phyloP scores from a whole-genome alignment of 1,139 yeast genomes.

The Yamadazyma dendronema region DNA sequence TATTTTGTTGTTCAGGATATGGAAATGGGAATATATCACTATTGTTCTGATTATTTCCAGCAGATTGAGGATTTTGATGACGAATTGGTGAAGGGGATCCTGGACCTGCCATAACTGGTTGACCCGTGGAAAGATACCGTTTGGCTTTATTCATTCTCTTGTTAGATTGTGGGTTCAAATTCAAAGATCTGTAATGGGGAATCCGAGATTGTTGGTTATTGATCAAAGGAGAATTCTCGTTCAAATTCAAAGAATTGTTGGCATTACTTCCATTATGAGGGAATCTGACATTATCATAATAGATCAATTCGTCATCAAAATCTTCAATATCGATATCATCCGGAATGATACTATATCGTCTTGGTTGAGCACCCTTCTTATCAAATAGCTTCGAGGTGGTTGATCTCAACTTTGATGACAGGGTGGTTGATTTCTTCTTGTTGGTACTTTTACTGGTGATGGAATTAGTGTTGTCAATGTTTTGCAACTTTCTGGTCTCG shows the following conservation, averaged over 20 bases:
- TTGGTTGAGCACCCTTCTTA: conserved; percentile 66
- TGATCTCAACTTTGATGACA: conserved; percentile 50
- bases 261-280: conserved; percentile 30
- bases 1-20: conserved; percentile 53
- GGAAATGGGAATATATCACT: conserved; percentile 49
- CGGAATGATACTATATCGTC: conserved; percentile 71
- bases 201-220: conserved; percentile 28
- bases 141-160: conserved; percentile 25
- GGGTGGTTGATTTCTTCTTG: conserved; percentile 29
- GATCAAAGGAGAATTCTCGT: conserved; percentile 35
- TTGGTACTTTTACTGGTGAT: conserved; percentile 25
- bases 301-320: conserved; percentile 55
- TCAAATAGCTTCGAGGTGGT: conserved; percentile 73
- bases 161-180: conserved; percentile 27
- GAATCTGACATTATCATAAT: conserved; percentile 44
- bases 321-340: conserved; percentile 68
- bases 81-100: conserved; percentile 7
- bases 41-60: conserved; percentile 12
- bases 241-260: conserved; percentile 17
- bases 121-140: conserved; percentile 39
- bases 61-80: conserved; percentile 3
- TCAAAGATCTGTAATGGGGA: conserved; percentile 45
- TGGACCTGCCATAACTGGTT: conserved; percentile 5
- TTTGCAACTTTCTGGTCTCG: background rate
- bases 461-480: conserved; percentile 16